Evolutionary conservation across 2,329 filamentous ascomycete species (phyloP), one percentile per base, ranked within the genome.

Genomic region (Neofusicoccum umdonicola): DNA sequence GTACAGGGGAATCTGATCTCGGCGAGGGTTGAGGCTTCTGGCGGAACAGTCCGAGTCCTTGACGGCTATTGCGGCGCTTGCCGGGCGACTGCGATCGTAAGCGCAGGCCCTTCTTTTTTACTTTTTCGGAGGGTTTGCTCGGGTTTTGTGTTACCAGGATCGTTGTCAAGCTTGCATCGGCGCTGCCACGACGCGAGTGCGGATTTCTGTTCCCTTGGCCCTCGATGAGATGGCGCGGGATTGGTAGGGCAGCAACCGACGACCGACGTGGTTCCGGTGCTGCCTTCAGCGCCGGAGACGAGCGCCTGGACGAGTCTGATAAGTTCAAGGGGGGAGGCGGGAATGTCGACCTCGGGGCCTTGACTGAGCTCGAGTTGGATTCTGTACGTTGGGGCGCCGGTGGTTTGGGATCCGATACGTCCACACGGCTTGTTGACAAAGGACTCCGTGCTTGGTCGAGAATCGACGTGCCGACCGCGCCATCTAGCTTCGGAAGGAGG

Each of bases 151-250:
- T 78, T 34, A 78, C 73, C 19, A 77, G 67, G 60, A 78, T 77
- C 2, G 75, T 74, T 19, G 76, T 78, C 48, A 78, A 65, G 66
- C 75, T 77, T n/a, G 76, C 72, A 67, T 78, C 76, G 52, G 72
- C 74, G 63, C 76, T 78, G 9, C 73, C 75, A 66, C 76, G 71
- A 62, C 76, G 71, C 11, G 76, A 77, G 47, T 72, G 54, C 17
- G 72, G 64, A 67, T 74, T 54, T 74, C 73, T 62, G 31, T 60
- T 64, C 37, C 75, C 75, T 62, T 77, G 74, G 11, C 68, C 69
- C 22, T 72, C 73, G n/a, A 66, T 54, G 11, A 69, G 54, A 42
- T 67, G 64, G 35, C 67, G 68, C 44, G 68, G 64, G 13, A 67
- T 69, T 4, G 68, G 64, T 17, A 72, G 17, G 9, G 70, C 71